Base-by-base conservation (phyloP, 768 basidiomycete genomes). In the Rhodosporidiobolus odoratus region DNA sequence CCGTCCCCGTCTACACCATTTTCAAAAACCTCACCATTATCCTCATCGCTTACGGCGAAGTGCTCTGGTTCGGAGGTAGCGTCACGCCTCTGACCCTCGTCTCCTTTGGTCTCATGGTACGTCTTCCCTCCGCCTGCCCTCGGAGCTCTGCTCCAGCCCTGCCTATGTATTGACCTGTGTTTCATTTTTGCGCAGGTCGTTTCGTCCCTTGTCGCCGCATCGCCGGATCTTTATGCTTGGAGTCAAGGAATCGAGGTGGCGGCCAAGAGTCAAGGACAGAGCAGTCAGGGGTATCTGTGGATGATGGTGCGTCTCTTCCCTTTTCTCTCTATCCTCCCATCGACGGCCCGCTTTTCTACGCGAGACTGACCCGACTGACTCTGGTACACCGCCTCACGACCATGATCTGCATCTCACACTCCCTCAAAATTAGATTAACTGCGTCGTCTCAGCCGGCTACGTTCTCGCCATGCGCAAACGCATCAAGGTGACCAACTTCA, bases 21-120 rank as follows among this genome's bases (percentile, higher is more conserved):
- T 98, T 98, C 86, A 99, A 99, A 81, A 99, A 99, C 79, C 78
- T 98, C 77, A 97, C 96, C n/a, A 99, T 98, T 77, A 98, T 99
- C 74, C 85, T 99, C 37, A 98, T 98, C 78, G 94, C 96, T 13
- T 96, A 99, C 78, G 96, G 96, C 47, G 96, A 98, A 81, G 90
- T 96, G 12, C 80, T 97, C 67, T 97, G 94, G 93, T 98, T 98
- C 77, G 92, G 89, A 58, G 93, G 94, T 34, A 83, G 84, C 74
- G 88, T 98, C 48, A 93, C 93, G 1, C 85, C 86, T 3, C 83
- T 98, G 62, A 94, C 94, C 0, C 86, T 97, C 76, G 83, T 89
- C 47, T 88, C 96, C 0, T 98, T 99, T 80, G 80, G 88, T 61
- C 85, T 98, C 69, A 99, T 99, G 94, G 94, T 97, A 23, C 76